A percentile compares a stretch with the other conserved stretches of the same genome.
These are phyloP conservation scores for Chimonanthus praecox DNA, from an alignment of 164 flowering plant genomes.

Conservation along the genomic window DNA sequence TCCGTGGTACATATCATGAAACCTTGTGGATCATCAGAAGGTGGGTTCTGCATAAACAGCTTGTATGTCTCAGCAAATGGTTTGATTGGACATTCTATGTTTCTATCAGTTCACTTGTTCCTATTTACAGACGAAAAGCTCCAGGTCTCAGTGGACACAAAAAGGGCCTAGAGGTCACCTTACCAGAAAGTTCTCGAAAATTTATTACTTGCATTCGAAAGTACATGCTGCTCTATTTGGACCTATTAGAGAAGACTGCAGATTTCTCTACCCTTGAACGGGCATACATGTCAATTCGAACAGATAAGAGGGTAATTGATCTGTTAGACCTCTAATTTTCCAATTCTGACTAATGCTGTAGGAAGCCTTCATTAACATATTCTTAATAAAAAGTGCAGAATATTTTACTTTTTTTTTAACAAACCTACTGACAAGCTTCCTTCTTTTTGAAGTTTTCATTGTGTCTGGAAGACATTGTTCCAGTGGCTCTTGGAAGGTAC, in stretches of 20 bases:
- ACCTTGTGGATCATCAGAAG: not conserved
- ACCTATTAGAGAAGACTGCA: constrained; percentile 74
- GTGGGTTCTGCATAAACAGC: not conserved
- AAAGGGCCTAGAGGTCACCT: constrained; percentile 74
- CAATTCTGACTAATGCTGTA: not conserved
- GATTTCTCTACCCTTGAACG: constrained; percentile 81
- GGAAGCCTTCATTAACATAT: not conserved
- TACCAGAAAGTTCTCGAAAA: constrained; percentile 91
- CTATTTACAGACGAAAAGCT: constrained; percentile 67
- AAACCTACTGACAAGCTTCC: constrained; percentile 1
- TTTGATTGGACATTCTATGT: not conserved
- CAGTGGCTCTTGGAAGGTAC: constrained; percentile 84
- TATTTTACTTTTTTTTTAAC: not conserved
- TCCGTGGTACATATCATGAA: not conserved
- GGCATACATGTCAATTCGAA: constrained; percentile 70
- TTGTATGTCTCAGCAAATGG: not conserved
- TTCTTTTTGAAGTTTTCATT: constrained; percentile 68
- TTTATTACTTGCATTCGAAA: constrained; percentile 94
- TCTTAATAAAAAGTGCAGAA: not conserved
- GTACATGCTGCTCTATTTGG: constrained; percentile 74
- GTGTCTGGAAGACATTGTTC: constrained; percentile 96
- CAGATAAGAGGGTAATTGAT: constrained; percentile 85
- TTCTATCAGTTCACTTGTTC: not conserved
- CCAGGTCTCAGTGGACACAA: constrained; percentile 65
- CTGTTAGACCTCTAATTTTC: not conserved